A percentile compares a stretch with the other conserved stretches of the same genome.
These are phyloP conservation scores for Cunninghamia lanceolata DNA, from an alignment of 75 land plant genomes.

Conservation along the genomic window DNA sequence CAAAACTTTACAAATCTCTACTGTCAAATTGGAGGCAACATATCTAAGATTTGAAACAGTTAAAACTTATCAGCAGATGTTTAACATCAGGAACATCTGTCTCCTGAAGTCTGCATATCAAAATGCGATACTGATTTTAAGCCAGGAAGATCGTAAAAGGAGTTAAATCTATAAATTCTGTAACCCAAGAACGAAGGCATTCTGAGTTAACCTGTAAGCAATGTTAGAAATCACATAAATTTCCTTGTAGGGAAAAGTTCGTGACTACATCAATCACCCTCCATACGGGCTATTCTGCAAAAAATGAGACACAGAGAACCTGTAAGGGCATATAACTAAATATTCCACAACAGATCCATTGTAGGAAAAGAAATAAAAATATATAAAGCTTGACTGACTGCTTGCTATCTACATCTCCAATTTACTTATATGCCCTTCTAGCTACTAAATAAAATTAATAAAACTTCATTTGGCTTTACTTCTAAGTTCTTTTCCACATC, in stretches of 20 bases:
- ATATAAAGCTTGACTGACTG: slow-evolving; percentile 4
- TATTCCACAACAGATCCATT: background rate
- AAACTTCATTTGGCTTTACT: background rate
- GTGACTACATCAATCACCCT: background rate
- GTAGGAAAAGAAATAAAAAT: background rate
- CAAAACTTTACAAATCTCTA: slow-evolving; percentile 4
- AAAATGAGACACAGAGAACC: background rate
- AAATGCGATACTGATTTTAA: background rate
- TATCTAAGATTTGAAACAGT: background rate
- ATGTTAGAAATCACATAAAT: slow-evolving; percentile 5
- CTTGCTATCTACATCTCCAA: slow-evolving; percentile 1
- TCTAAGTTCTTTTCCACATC: background rate
- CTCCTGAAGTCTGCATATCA: background rate
- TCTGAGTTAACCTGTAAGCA: slow-evolving; percentile 6
- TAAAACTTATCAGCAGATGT: slow-evolving; percentile 4
- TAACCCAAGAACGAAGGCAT: slow-evolving; percentile 10
- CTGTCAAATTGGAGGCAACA: background rate
- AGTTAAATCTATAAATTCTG: background rate
- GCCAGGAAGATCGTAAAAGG: background rate
- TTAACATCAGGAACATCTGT: slow-evolving; percentile 1
- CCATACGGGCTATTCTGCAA: slow-evolving; percentile 11
- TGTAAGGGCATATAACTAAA: background rate
- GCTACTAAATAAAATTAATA: background rate
- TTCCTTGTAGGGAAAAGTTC: background rate
- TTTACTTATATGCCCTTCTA: background rate